phyloP scores from a whole-genome alignment of 495 filamentous ascomycete species.

The Aspergillus wentii region DNA sequence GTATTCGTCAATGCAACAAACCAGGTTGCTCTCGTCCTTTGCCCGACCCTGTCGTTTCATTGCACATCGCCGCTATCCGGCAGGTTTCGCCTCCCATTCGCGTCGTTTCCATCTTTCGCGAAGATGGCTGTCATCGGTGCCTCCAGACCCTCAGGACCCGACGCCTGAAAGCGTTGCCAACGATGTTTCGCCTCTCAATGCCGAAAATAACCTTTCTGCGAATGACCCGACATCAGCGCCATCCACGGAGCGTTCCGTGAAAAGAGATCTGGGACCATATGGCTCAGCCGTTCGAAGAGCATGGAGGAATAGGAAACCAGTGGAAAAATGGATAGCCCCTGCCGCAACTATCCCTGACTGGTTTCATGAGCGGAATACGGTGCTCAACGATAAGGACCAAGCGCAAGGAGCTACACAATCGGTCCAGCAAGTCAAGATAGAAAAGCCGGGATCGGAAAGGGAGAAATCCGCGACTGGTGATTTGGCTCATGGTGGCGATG shows the following conservation, averaged over 20 bases:
- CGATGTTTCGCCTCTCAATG: conserved; percentile 16
- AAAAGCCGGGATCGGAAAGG: conserved; percentile 9
- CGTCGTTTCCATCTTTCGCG: conserved; percentile 36
- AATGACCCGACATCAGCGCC: too few species aligned
- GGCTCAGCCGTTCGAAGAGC: conserved; percentile 37
- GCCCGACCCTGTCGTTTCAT: conserved; percentile 41
- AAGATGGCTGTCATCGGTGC: conserved; percentile 27
- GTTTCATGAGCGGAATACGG: conserved; percentile 34
- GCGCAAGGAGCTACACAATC: conserved; percentile 5
- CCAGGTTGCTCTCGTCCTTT: conserved; percentile 24
- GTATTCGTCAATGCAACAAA: conserved; percentile 39
- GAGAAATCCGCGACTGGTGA: conserved; percentile 7
- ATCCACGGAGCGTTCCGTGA: conserved; percentile 11
- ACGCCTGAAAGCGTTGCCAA: conserved; percentile 16
- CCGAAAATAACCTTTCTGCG: conserved; percentile 10
- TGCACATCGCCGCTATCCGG: conserved; percentile 38
- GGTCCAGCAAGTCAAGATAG: conserved; percentile 23
- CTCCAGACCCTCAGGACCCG: conserved; percentile 25
- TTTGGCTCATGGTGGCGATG: conserved; percentile 17
- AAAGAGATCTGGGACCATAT: conserved; percentile 28
- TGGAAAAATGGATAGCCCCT: conserved; percentile 13
- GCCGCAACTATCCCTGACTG: conserved; percentile 30
- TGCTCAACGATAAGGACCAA: conserved; percentile 14
- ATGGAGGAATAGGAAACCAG: conserved; percentile 27
- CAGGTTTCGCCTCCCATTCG: conserved; percentile 15